Evolutionary conservation across 176 grass and related monocot species (phyloP), one percentile per base, ranked within the genome.

Genomic region (Triticum turgidum): DNA sequence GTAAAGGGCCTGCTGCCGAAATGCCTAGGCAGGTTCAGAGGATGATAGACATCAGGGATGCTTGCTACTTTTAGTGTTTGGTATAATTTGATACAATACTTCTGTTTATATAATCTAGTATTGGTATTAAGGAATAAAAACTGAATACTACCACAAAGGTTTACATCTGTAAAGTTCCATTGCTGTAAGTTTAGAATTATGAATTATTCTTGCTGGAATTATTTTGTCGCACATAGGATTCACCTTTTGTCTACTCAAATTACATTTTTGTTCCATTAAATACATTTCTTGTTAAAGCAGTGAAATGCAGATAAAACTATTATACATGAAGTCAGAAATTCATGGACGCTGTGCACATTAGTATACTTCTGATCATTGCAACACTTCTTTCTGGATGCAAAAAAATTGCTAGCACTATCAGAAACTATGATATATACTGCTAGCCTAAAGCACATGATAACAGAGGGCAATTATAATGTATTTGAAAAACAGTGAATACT

Each of bases 401-500:
- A 69, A 24, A 85, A 45, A 58, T 77, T 25, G 2, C 59, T 61
- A 24, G 73, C 25, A 11, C 1, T 37, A 74, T 81, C 69, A 7
- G 24, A 63, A 67, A 47, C 15, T 20, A 45, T 17, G 30, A 78
- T 61, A 79, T 35, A 41, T 24, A 63, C 8, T 61, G 6, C 54
- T 44, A 61, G 20, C 17, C 70, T 63, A 68, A 47, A 82, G 29
- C 72, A 90, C 83, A 71, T 17, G 9, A 12, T 25, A 80, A 80
- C 24, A 75, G 17, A 76, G 58, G 73, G 47, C 25, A 67, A 59
- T 74, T 58, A 38, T 78, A 41, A 63, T 11, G 1, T 70, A 39
- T 82, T 34, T 9, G 75, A 78, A 24, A 24, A 84, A 73, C 27
- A 39, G n/a, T 47, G 58, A 73, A 64, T 21, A 20, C 13, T 56